These are phyloP conservation scores for Lentinus tigrinus DNA, from an alignment of 768 basidiomycete genomes.

Conservation along the genomic window DNA sequence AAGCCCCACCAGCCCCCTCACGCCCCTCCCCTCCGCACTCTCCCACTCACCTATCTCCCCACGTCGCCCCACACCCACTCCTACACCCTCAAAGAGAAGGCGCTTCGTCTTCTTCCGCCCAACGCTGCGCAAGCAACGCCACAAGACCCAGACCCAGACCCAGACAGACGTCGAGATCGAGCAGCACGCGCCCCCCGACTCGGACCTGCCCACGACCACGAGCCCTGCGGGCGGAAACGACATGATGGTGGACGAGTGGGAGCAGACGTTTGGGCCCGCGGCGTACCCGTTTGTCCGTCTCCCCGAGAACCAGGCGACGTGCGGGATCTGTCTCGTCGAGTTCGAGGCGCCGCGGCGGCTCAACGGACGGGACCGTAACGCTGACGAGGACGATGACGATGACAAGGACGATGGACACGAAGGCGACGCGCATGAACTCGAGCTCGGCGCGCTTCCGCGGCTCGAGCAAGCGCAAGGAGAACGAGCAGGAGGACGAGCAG, in stretches of 20 bases:
- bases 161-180: background rate
- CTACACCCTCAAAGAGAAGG: background rate
- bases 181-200: too few species aligned
- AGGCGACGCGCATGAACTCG: background rate
- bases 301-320: constrained; percentile 78
- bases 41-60: background rate
- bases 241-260: constrained; percentile 50
- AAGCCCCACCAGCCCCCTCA: background rate
- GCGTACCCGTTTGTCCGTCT: constrained; percentile 79
- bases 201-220: too few species aligned
- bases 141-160: background rate
- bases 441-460: background rate
- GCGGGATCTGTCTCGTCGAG: constrained; percentile 81
- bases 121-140: background rate
- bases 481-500: too few species aligned
- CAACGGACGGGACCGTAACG: too few species aligned
- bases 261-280: constrained; percentile 71
- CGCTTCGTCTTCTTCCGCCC: constrained; percentile 9
- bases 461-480: too few species aligned
- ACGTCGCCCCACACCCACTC: background rate
- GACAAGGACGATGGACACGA: constrained; percentile 15
- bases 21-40: background rate
- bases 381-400: constrained; percentile 34
- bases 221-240: too few species aligned
- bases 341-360: constrained; percentile 67